These are phyloP conservation scores for Amyloporia xantha DNA, from an alignment of 768 basidiomycete species.

Conservation along the genomic window DNA sequence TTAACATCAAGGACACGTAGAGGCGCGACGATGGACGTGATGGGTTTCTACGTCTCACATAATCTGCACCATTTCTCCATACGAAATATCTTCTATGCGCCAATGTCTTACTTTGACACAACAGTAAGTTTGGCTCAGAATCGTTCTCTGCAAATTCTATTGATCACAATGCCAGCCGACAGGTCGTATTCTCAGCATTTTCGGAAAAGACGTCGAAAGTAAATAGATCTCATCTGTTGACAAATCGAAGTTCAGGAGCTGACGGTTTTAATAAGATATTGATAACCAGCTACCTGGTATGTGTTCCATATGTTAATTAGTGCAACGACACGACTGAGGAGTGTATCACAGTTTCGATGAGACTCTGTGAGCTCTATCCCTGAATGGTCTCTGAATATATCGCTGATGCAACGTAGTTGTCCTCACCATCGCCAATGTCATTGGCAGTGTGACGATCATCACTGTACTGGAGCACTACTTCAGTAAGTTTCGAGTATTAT, in stretches of 20 bases:
- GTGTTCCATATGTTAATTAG: constrained; percentile 8
- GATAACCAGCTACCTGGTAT: constrained; percentile 56
- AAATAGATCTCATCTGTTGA: too few relatives aligned
- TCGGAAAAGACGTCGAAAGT: constrained; percentile 66
- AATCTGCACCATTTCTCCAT: constrained; percentile 56
- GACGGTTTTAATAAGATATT: constrained; percentile 44
- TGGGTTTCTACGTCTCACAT: constrained; percentile 53
- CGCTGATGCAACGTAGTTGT: constrained; percentile 29
- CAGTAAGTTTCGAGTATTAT: constrained; percentile 32
- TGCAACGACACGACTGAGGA: not conserved
- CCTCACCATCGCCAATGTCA: constrained; percentile 42
- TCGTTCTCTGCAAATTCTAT: too few relatives aligned
- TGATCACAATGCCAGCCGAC: constrained; percentile 29
- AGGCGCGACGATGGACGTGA: constrained; percentile 46
- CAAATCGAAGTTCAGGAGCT: too few relatives aligned
- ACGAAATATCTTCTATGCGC: constrained; percentile 55
- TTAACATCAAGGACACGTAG: constrained; percentile 23
- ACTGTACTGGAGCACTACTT: constrained; percentile 57
- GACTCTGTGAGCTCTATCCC: constrained; percentile 39
- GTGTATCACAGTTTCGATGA: constrained; percentile 40
- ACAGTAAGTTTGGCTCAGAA: constrained; percentile 30
- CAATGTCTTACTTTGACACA: constrained; percentile 75
- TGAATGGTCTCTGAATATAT: not conserved
- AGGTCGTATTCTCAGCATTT: constrained; percentile 55
- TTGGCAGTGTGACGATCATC: constrained; percentile 49